Percentiles rank a stretch among this genome's conserved stretches.
These are phyloP conservation scores for Fusarium sacchari DNA, from an alignment of 2,329 filamentous ascomycete genomes.

Conservation along the genomic window DNA sequence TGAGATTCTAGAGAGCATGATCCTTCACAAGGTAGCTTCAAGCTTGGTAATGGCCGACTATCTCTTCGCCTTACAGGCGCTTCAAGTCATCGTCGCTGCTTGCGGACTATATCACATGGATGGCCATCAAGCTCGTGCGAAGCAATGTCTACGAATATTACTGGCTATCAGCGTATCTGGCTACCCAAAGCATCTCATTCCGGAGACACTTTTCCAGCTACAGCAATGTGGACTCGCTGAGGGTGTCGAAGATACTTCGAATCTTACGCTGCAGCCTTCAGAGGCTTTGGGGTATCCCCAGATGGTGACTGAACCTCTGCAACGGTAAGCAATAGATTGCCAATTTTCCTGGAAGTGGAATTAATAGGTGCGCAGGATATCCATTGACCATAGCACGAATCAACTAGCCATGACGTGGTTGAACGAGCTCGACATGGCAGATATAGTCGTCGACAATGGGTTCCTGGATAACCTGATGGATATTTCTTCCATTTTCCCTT, in stretches of 20 bases:
- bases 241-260: background rate
- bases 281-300: background rate
- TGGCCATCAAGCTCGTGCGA: background rate
- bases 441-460: background rate
- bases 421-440: background rate
- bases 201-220: background rate
- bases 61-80: background rate
- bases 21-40: accelerated
- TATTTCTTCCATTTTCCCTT: background rate
- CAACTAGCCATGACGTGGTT: background rate
- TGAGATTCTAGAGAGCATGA: background rate
- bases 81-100: background rate
- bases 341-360: accelerated
- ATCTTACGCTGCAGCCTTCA: background rate
- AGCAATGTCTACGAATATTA: accelerated
- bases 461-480: background rate
- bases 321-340: background rate
- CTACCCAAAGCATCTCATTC: background rate
- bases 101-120: background rate
- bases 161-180: background rate
- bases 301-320: background rate
- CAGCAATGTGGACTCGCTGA: background rate
- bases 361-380: background rate
- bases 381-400: background rate
- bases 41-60: background rate